phyloP scores from a whole-genome alignment of 441 rosid genomes.

The Capsella rubella region DNA sequence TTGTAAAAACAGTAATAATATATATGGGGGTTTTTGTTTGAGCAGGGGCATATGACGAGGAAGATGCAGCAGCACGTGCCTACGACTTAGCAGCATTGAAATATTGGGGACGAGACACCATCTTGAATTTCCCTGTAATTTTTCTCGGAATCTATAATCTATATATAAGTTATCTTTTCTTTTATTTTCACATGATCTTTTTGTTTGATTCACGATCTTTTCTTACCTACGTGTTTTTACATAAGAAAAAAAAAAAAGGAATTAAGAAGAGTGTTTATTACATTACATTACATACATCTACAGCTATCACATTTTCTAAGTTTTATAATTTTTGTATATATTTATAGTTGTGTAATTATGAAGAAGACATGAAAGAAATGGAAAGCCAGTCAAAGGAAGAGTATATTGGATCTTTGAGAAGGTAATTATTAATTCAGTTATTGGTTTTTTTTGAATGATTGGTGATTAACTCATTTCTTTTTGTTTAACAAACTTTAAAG shows the following conservation, averaged over 20 bases:
- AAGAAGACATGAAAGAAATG: slow-evolving; percentile 70
- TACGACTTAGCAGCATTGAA: slow-evolving; percentile 96
- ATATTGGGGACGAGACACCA: slow-evolving; percentile 88
- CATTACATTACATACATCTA: not conserved
- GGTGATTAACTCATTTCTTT: not conserved
- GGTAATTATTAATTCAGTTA: slow-evolving; percentile 43
- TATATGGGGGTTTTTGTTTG: not conserved
- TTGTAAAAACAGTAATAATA: not conserved
- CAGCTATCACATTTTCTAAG: too few species aligned
- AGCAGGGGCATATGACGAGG: slow-evolving; percentile 88
- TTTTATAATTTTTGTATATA: not conserved
- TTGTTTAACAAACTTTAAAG: not conserved
- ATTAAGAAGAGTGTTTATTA: not conserved
- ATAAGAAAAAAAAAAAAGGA: not conserved
- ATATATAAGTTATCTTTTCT: too few species aligned
- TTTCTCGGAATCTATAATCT: slow-evolving; percentile 4
- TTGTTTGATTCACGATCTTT: slow-evolving; percentile 19
- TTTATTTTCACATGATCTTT: slow-evolving; percentile 13
- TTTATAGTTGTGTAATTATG: slow-evolving; percentile 57
- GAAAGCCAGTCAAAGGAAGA: slow-evolving; percentile 77
- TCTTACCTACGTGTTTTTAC: not conserved
- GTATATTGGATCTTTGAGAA: slow-evolving; percentile 79
- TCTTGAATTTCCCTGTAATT: slow-evolving; percentile 81
- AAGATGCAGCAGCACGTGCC: slow-evolving; percentile 92
- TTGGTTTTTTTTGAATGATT: not conserved